Evolutionary conservation across 495 filamentous ascomycete species (phyloP), one percentile per base, ranked within the genome.

Genomic region (Parathielavia appendiculata): DNA sequence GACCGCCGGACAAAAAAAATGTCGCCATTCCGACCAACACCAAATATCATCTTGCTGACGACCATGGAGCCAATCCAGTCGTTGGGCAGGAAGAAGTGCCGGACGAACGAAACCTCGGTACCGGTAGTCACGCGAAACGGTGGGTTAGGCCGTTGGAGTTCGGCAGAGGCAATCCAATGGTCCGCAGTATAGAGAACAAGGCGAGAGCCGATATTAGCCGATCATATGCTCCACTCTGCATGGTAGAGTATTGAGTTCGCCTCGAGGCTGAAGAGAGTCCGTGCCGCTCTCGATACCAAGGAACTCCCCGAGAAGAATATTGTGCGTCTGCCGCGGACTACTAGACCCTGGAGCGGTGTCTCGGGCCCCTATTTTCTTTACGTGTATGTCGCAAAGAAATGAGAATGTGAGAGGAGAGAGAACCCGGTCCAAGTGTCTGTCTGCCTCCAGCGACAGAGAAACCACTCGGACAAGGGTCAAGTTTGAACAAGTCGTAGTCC

Each of bases 1-100:
- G 53, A 41, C 14, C 61, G 35, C 34, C 64, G 61, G 38, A 56
- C 65, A 7, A 70, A 58, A 7, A 72, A 12, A 23, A 72, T 65
- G 41, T 69, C 65, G 14, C 70, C 69, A 11, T 20, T 51, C 1
- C 19, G 16, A 30, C 49, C 26, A 2, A 59, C 7, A 14, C 41
- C 50, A 22, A 49, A 40, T 17, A 40, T 38, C 30, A 59, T 32
- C 2, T 20, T 13, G 16, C 17, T 14, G 1, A 32, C 20, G 13
- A 48, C 14, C 35, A 57, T 57, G 20, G 44, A 56, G 19, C 48
- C 50, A 10, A 54, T 26, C 41, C 48, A 59, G 43, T 54, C 30
- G n/a, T 54, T 59, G 12, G 57, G 57, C 30, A 59, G 32, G 43
- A 59, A 59, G 43, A 59, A 59, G 34, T 59, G 57, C 23, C 50